These are phyloP conservation scores for Trichocladium uniseriatum DNA, from an alignment of 495 filamentous ascomycete genomes.

Conservation along the genomic window DNA sequence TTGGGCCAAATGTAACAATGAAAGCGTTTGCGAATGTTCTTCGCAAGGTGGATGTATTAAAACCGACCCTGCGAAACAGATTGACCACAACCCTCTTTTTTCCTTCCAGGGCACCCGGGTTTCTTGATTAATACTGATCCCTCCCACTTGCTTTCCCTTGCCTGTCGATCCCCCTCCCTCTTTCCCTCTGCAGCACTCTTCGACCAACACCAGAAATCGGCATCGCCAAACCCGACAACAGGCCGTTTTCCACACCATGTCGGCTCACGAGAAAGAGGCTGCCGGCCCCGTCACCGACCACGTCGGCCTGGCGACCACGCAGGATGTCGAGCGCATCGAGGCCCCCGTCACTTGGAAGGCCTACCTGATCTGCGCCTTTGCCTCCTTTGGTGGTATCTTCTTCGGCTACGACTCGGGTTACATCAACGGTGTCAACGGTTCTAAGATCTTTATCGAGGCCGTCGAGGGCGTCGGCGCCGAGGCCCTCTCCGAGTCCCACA, in stretches of 20 bases:
- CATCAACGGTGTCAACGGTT: slow-evolving; percentile 51
- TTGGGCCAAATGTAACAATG: too few relatives aligned
- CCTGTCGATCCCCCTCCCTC: background rate
- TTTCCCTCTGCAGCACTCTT: background rate
- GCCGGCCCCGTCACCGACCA: slow-evolving; percentile 7
- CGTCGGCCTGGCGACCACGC: slow-evolving; percentile 15
- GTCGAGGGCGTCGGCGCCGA: slow-evolving; percentile 28
- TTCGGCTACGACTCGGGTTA: slow-evolving; percentile 59
- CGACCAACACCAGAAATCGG: background rate
- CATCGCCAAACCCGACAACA: background rate
- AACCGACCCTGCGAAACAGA: too few relatives aligned
- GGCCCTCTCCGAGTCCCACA: slow-evolving; percentile 28
- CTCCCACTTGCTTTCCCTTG: background rate
- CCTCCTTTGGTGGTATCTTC: slow-evolving; percentile 60
- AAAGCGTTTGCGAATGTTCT: background rate
- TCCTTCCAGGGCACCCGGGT: background rate
- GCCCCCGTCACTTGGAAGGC: slow-evolving; percentile 57
- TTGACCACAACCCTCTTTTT: too few relatives aligned
- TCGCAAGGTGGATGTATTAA: too few relatives aligned
- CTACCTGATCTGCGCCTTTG: slow-evolving; percentile 61
- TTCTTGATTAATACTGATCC: too few relatives aligned
- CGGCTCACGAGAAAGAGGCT: slow-evolving; percentile 19
- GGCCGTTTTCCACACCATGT: slow-evolving; percentile 12
- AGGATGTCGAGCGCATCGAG: slow-evolving; percentile 47
- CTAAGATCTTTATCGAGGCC: slow-evolving; percentile 40